Percentiles rank a stretch among this genome's conserved stretches.
These are phyloP conservation scores for Filobasidium wieringae DNA, from an alignment of 768 basidiomycete species.

Conservation along the genomic window DNA sequence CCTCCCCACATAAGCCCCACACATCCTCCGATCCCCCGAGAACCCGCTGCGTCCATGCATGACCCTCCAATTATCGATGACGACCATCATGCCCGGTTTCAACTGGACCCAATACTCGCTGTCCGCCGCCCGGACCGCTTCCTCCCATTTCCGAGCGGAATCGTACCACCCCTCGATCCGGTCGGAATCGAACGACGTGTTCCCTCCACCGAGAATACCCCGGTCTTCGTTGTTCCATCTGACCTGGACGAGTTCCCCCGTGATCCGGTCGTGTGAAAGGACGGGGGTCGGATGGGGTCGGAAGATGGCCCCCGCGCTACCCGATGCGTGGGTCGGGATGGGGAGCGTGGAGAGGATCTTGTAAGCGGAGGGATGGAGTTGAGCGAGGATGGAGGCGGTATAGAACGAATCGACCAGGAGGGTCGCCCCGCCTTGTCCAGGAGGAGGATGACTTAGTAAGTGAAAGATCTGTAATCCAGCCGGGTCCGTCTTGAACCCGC, in stretches of 20 bases:
- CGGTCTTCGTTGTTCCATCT: slow-evolving; percentile 94
- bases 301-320: slow-evolving; percentile 46
- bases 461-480: slow-evolving; percentile 95
- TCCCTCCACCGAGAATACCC: slow-evolving; percentile 54
- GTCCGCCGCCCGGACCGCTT: slow-evolving; percentile 60
- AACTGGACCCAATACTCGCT: slow-evolving; percentile 88
- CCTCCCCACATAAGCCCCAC: slow-evolving; percentile 83
- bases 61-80: slow-evolving; percentile 85
- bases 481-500: slow-evolving; percentile 67
- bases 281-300: slow-evolving; percentile 55
- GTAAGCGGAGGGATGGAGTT: slow-evolving; percentile 61
- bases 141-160: slow-evolving; percentile 68
- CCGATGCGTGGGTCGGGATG: slow-evolving; percentile 78
- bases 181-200: slow-evolving; percentile 38
- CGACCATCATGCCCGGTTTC: slow-evolving; percentile 72
- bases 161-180: slow-evolving; percentile 75
- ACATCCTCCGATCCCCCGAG: slow-evolving; percentile 76
- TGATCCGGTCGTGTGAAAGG: slow-evolving; percentile 52
- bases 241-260: slow-evolving; percentile 59
- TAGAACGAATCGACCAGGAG: slow-evolving; percentile 96
- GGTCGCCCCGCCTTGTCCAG: slow-evolving; percentile 71
- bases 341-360: slow-evolving; percentile 54
- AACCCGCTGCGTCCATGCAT: slow-evolving; percentile 90
- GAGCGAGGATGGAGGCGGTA: slow-evolving; percentile 65
- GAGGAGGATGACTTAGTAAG: slow-evolving; percentile 55